Evolutionary conservation across 805 yeast species (phyloP).

Genomic region (Candida argentea): DNA sequence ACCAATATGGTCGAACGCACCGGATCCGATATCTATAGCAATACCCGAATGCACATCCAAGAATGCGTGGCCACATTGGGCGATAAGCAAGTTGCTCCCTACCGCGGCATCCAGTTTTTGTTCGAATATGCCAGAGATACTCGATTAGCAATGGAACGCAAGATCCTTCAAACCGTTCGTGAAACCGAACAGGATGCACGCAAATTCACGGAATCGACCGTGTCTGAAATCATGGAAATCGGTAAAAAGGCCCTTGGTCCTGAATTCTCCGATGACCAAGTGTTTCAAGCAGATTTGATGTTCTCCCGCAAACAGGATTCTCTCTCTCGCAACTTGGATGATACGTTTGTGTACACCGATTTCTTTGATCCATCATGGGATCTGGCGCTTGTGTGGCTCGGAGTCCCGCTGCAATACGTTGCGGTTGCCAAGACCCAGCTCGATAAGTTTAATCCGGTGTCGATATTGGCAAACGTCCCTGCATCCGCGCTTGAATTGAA

Average conservation of each 20-base stretch:
- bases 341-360: slow-evolving; percentile 57
- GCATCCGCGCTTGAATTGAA: slow-evolving; percentile 20
- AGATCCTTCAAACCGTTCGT: slow-evolving; percentile 53
- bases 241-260: slow-evolving; percentile 64
- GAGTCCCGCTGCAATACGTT: slow-evolving; percentile 24
- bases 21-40: slow-evolving; percentile 47
- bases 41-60: slow-evolving; percentile 44
- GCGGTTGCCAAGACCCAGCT: slow-evolving; percentile 18
- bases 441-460: slow-evolving; percentile 22
- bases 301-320: slow-evolving; percentile 65
- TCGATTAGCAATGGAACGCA: slow-evolving; percentile 55
- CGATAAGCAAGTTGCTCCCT: slow-evolving; percentile 40
- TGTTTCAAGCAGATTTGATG: slow-evolving; percentile 70
- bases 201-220: slow-evolving; percentile 45
- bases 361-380: slow-evolving; percentile 70
- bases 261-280: slow-evolving; percentile 45
- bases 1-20: slow-evolving; percentile 55
- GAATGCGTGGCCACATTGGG: slow-evolving; percentile 44
- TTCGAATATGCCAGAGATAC: slow-evolving; percentile 63
- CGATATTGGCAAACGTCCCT: slow-evolving; percentile 20
- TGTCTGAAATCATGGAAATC: slow-evolving; percentile 47
- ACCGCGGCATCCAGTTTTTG: slow-evolving; percentile 52
- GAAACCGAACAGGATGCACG: slow-evolving; percentile 65
- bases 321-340: slow-evolving; percentile 45
- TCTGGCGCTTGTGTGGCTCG: slow-evolving; percentile 40